Base-by-base conservation (phyloP, 257 asterid genomes). In the Primulina tabacum region DNA sequence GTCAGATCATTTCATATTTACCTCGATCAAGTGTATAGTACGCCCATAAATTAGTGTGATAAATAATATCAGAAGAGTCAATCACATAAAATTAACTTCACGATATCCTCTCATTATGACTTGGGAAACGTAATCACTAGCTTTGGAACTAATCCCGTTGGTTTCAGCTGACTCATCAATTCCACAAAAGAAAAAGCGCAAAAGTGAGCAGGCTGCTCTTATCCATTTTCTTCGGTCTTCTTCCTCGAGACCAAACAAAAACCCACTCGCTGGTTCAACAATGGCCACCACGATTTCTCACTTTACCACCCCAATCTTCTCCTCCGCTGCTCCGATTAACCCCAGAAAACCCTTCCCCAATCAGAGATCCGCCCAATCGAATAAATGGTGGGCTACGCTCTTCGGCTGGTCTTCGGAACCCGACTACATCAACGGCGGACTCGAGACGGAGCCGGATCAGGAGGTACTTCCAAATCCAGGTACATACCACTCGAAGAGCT, bases 341-440 rank as follows among this genome's bases (percentile, higher is more conserved):
- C 65, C 78, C 62, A 81, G 73, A 11, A 74, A 73, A 59, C 43
- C 77, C 29, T 82, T 68, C 62, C 8, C 61, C 7, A 28, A 2
- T 65, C 78, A 80, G 53, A 73, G 33, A 64, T 56, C 80, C 38
- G 12, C 52, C 0, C 63, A 43, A 20, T 17, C 81, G 5, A 70
- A 59, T 76, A 77, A 60, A 70, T 89, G 93, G 96, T 89, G 89
- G 90, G 72, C 90, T 12, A 89, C 93, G 63, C 61, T 89, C 74
- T 87, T 89, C 84, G 90, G 84, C 55, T 78, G 82, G 87, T 72
- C 90, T 38, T 59, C 86, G 53, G 89, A 87, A 58, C 91, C 96
- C 59, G 89, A 85, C 80, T 87, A 89, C 81, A 73, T 86, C 24
- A 37, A 17, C 4, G 2, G 30, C 30, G 30, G 30, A 28, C 30